These are phyloP conservation scores for Microdochium trichocladiopsis DNA, from an alignment of 2,329 filamentous ascomycete species.

Conservation along the genomic window DNA sequence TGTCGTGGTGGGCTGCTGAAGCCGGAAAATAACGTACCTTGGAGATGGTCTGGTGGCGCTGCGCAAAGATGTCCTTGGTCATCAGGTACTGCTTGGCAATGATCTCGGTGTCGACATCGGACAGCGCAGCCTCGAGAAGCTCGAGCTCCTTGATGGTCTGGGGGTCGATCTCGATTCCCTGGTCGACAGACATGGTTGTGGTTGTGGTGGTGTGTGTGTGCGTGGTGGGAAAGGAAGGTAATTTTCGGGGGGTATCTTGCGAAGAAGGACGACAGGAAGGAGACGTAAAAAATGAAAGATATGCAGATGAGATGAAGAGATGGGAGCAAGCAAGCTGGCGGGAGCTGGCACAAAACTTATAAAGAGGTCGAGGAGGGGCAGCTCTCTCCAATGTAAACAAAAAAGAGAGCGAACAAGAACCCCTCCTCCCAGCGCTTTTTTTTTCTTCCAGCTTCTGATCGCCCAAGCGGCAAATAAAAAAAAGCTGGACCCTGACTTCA, in stretches of 20 bases:
- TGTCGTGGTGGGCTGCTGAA: no score
- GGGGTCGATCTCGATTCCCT: slow-evolving; percentile 19
- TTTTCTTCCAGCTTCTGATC: neutral
- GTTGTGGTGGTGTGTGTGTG: neutral
- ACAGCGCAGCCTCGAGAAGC: slow-evolving; percentile 19
- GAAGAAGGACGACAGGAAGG: neutral
- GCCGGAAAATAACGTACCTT: no score
- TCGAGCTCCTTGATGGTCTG: slow-evolving; percentile 23
- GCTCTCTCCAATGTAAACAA: neutral
- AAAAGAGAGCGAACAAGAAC: neutral
- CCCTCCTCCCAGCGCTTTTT: neutral
- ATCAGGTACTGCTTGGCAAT: slow-evolving; percentile 22
- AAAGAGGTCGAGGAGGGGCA: neutral
- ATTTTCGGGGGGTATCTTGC: neutral
- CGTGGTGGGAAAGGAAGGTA: neutral
- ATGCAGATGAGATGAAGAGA: neutral
- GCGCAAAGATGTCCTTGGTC: slow-evolving; percentile 37
- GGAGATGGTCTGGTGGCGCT: slow-evolving; percentile 49
- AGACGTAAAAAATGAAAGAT: neutral
- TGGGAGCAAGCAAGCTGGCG: neutral
- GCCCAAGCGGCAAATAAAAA: neutral
- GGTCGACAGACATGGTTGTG: slow-evolving; percentile 11
- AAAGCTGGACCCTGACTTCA: neutral
- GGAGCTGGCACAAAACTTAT: neutral
- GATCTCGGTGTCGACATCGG: slow-evolving; percentile 23